Base-by-base conservation (phyloP, 2,329 filamentous ascomycete species). In the Hypomyces perniciosus region DNA sequence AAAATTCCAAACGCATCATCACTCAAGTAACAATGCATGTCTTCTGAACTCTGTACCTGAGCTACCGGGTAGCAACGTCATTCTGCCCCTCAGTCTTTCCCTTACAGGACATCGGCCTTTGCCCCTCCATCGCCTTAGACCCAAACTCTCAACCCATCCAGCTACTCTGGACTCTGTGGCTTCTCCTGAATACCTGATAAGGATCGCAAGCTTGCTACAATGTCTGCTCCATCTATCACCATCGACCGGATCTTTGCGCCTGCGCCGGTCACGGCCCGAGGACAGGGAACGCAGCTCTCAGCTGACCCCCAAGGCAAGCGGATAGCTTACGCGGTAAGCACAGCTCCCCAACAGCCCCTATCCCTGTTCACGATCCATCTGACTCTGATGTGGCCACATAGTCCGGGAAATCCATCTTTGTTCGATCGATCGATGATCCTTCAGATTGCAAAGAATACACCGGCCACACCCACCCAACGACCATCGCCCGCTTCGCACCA, bases 361-460 rank as follows among this genome's bases (percentile, higher is more conserved):
- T 39, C 12, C 29, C 12, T n/a, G 13, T 20, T 39, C 13, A 4
- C 9, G 8, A 38, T 38, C 31, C 33, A 51, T 29, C 29, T 45
- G 31, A 51, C 48, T 38, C 37, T 28, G 20, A 9, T 30, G 6
- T 10, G 29, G 9, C 41, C n/a, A 30, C 13, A 10, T 33, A 95
- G 90, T 92, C 90, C 48, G 91, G 90, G 65, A 97, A 97, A 77
- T 97, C 92, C 55, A 85, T 99, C 71, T 97, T 96, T 72, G 78
- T 99, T 44, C 90, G 93, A 61, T 91, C 85, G 56, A 96, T 99
- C 73, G 92, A 99, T 73, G 76, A 93, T 66, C 92, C 92, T 47
- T 79, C 88, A 58, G 71, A 86, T 56, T 85, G 85, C 68, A 90
- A 87, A 65, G 91, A 99, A 70, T 99, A 97, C 72, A 95, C 86